phyloP scores from a whole-genome alignment of 306 rosid species.

The Pachyrhizus erosus region DNA sequence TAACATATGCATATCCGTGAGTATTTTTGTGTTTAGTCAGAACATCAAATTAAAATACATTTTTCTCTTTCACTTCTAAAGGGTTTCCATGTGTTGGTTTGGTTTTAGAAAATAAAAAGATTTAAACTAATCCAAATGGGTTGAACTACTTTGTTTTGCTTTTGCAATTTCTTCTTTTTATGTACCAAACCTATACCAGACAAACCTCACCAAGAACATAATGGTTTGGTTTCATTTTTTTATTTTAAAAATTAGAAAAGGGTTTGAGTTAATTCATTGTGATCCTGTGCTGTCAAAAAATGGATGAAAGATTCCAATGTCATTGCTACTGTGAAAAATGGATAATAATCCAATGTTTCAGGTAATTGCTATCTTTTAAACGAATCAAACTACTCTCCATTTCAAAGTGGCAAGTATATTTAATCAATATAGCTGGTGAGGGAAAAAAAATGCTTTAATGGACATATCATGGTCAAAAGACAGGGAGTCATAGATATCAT shows the following conservation, averaged over 20 bases:
- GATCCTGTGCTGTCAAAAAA: too few relatives aligned
- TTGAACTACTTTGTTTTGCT: not conserved
- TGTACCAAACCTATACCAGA: not conserved
- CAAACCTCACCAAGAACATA: not conserved
- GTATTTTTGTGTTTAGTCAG: not conserved
- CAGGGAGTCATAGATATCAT: too few relatives aligned
- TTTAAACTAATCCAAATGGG: not conserved
- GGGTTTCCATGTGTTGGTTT: not conserved
- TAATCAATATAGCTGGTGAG: too few relatives aligned
- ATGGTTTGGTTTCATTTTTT: not conserved
- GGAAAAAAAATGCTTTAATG: too few relatives aligned
- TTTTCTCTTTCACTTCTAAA: not conserved
- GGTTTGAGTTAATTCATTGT: not conserved
- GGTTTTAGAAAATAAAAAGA: not conserved
- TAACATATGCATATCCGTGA: conserved; percentile 13
- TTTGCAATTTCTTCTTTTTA: not conserved
- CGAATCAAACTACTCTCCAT: too few relatives aligned
- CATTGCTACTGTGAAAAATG: too few relatives aligned
- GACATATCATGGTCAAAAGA: too few relatives aligned
- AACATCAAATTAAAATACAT: not conserved
- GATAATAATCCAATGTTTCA: too few relatives aligned
- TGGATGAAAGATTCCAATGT: too few relatives aligned
- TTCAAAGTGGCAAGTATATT: too few relatives aligned
- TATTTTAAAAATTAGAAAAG: not conserved
- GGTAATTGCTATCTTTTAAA: too few relatives aligned